Evolutionary conservation across 768 basidiomycete genomes (phyloP).

Genomic region (Mycena indigotica): DNA sequence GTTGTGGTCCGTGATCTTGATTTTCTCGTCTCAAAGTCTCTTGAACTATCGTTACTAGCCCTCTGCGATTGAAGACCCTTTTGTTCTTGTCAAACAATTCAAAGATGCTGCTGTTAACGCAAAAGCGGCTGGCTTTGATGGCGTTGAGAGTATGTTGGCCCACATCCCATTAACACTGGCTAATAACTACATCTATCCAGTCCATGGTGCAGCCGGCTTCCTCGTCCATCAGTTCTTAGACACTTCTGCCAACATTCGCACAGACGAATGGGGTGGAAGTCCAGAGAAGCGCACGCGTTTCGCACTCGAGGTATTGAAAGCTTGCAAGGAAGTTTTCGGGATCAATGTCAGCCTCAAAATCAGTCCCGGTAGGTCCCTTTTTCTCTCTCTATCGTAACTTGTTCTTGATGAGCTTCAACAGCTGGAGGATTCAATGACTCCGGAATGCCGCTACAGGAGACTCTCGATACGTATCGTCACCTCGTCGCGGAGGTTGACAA

Average conservation of each 20-base stretch:
- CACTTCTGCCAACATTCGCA: slow-evolving; percentile 36
- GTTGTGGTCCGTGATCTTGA: too few relatives aligned
- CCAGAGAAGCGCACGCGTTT: slow-evolving; percentile 46
- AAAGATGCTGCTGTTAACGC: slow-evolving; percentile 50
- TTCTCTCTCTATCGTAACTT: too few relatives aligned
- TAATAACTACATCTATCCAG: slow-evolving; percentile 17
- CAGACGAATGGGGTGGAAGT: slow-evolving; percentile 48
- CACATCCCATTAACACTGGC: background rate
- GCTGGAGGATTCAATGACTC: slow-evolving; percentile 39
- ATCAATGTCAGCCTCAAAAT: slow-evolving; percentile 32
- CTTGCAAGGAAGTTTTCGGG: slow-evolving; percentile 37
- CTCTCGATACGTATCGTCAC: slow-evolving; percentile 28
- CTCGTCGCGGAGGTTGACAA: slow-evolving; percentile 29
- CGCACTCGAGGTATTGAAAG: slow-evolving; percentile 37
- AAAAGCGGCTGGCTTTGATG: slow-evolving; percentile 56
- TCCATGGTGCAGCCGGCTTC: slow-evolving; percentile 36
- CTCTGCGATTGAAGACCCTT: slow-evolving; percentile 46
- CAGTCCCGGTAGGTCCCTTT: slow-evolving; percentile 5
- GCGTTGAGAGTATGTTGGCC: slow-evolving; percentile 29
- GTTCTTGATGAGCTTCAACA: slow-evolving; percentile 26
- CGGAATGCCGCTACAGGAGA: slow-evolving; percentile 28
- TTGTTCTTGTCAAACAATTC: slow-evolving; percentile 39
- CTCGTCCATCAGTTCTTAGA: slow-evolving; percentile 42
- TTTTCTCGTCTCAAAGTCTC: too few relatives aligned
- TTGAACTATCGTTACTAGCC: too few relatives aligned